Evolutionary conservation across 1,284 basidiomycete species (phyloP).

Genomic region (Pseudozyma flocculosa): DNA sequence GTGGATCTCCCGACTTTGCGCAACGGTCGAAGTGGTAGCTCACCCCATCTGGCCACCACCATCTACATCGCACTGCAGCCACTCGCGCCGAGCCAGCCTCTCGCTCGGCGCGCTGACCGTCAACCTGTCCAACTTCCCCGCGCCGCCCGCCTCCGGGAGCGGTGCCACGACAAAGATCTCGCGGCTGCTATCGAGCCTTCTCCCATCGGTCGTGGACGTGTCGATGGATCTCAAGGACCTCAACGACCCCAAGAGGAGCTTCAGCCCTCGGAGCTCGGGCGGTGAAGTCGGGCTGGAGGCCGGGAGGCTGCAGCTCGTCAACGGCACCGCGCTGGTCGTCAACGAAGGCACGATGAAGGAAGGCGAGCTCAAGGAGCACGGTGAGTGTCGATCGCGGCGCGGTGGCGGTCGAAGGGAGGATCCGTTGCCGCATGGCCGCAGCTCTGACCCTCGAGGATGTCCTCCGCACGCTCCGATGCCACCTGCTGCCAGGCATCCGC

Average conservation of each 20-base stretch:
- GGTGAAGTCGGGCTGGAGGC: slow-evolving; percentile 73
- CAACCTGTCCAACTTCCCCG: slow-evolving; percentile 59
- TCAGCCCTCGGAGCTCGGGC: slow-evolving; percentile 64
- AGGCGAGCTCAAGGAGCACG: slow-evolving; percentile 66
- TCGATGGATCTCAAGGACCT: slow-evolving; percentile 60
- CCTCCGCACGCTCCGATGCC: no score
- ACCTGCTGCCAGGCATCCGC: slow-evolving; percentile 63
- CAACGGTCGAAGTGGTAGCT: no score
- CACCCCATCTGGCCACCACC: no score
- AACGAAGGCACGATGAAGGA: slow-evolving; percentile 71
- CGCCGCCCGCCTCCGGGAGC: slow-evolving; percentile 61
- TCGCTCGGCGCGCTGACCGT: slow-evolving; percentile 69
- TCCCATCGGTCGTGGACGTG: slow-evolving; percentile 65
- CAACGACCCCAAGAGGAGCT: slow-evolving; percentile 61
- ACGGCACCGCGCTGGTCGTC: slow-evolving; percentile 67
- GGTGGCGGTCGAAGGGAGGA: not conserved
- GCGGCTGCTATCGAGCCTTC: slow-evolving; percentile 60
- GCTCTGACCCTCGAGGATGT: not conserved
- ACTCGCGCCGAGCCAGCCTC: slow-evolving; percentile 69
- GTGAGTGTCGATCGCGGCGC: not conserved
- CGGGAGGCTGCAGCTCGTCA: slow-evolving; percentile 73
- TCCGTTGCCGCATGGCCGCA: not conserved
- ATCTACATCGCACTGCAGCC: slow-evolving; percentile 61
- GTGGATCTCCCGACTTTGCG: no score
- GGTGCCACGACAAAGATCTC: slow-evolving; percentile 65